A percentile compares a stretch with the other conserved stretches of the same genome.
Evolutionary conservation across 306 rosid genomes (phyloP).

Genomic region (Cucumis hystrix): DNA sequence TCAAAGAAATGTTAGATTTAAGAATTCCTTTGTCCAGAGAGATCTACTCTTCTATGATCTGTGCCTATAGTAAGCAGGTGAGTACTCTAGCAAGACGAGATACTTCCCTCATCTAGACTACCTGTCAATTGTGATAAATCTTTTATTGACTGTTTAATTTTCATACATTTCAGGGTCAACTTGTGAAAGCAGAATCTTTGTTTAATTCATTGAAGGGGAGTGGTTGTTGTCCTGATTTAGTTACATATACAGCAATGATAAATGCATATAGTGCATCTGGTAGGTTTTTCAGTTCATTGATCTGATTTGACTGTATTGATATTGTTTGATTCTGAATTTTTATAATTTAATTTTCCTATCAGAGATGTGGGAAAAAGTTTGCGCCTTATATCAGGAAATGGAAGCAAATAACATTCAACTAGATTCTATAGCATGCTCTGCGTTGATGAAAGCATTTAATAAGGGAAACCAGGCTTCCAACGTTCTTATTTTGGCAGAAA

Average conservation of each 20-base stretch:
- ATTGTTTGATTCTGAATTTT: conserved; percentile 8
- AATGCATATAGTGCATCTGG: conserved; percentile 63
- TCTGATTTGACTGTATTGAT: conserved; percentile 8
- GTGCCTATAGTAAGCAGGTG: conserved; percentile 81
- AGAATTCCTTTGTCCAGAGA: conserved; percentile 62
- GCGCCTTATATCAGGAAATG: conserved; percentile 67
- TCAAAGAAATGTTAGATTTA: conserved; percentile 49
- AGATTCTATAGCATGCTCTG: conserved; percentile 71
- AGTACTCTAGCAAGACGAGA: conserved; percentile 15
- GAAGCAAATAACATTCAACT: conserved; percentile 39
- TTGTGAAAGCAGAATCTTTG: conserved; percentile 58
- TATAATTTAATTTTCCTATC: conserved; percentile 15
- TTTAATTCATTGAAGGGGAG: conserved; percentile 52
- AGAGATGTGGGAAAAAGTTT: conserved; percentile 79
- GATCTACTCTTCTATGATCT: conserved; percentile 61
- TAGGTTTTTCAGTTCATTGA: conserved; percentile 18
- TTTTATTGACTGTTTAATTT: not conserved
- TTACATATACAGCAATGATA: conserved; percentile 75
- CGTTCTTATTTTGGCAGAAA: conserved; percentile 59
- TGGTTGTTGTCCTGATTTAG: conserved; percentile 60
- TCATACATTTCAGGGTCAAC: conserved; percentile 44
- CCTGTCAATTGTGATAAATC: not conserved
- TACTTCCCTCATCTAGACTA: conserved; percentile 8
- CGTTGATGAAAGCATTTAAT: conserved; percentile 78
- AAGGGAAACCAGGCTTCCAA: conserved; percentile 70